Percentiles rank a stretch among this genome's conserved stretches.
Conservation (phyloP, 345 rosid species). For the Linum lewisii region DNA sequence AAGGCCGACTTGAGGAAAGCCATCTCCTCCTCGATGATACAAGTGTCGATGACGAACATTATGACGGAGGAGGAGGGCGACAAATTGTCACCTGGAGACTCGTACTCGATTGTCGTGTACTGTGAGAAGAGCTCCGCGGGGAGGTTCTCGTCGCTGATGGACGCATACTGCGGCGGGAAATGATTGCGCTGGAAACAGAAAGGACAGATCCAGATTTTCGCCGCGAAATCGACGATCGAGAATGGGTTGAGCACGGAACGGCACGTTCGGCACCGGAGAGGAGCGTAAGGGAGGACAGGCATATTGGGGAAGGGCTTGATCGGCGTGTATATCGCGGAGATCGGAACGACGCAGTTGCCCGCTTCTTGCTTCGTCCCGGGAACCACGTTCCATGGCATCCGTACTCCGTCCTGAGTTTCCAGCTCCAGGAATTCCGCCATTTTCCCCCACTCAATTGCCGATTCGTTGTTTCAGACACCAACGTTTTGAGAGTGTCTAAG, state of each 20-base stretch:
- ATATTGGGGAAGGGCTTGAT: conserved; percentile 50
- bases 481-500: too few relatives aligned
- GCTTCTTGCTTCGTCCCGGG: conserved; percentile 69
- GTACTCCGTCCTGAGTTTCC: conserved; percentile 63
- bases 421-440: conserved; percentile 65
- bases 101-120: conserved; percentile 78
- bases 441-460: not conserved
- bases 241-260: conserved; percentile 81
- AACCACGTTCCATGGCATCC: conserved; percentile 87
- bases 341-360: conserved; percentile 60
- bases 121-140: conserved; percentile 92
- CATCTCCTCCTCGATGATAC: conserved; percentile 81
- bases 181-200: conserved; percentile 86
- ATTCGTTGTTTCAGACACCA: too few relatives aligned
- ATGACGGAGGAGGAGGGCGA: conserved; percentile 43
- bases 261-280: conserved; percentile 89
- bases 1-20: conserved; percentile 67
- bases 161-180: conserved; percentile 66
- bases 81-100: conserved; percentile 34
- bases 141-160: conserved; percentile 67
- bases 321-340: conserved; percentile 78
- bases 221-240: conserved; percentile 68
- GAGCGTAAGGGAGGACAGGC: conserved; percentile 65
- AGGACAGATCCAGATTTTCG: conserved; percentile 88
- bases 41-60: conserved; percentile 77